Evolutionary conservation across 2,329 filamentous ascomycete species (phyloP).

Genomic region (Colletotrichum sojae): DNA sequence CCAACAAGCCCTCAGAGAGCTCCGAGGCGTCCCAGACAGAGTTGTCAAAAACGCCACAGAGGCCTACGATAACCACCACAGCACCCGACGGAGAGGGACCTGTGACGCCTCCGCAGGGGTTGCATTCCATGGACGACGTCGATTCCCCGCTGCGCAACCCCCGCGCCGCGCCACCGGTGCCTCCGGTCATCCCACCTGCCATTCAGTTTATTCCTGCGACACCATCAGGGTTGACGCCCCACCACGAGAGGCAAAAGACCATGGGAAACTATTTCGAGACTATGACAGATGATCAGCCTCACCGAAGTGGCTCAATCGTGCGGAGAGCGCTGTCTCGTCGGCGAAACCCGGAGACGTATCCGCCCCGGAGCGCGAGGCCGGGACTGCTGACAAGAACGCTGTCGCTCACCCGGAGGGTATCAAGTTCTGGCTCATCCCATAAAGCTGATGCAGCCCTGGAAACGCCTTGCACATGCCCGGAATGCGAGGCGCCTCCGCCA

Average conservation of each 20-base stretch:
- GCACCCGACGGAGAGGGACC: constrained; percentile 57
- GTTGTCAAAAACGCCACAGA: constrained; percentile 44
- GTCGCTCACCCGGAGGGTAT: constrained; percentile 63
- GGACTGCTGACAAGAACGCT: constrained; percentile 65
- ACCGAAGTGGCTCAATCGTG: constrained; percentile 65
- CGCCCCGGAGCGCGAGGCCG: constrained; percentile 54
- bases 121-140: constrained; percentile 65
- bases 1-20: constrained; percentile 63
- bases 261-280: constrained; percentile 69
- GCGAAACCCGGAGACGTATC: constrained; percentile 59
- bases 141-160: constrained; percentile 76
- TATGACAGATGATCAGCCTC: constrained; percentile 58
- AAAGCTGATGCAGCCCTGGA: constrained; percentile 48
- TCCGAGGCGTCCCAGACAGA: constrained; percentile 53
- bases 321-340: constrained; percentile 67
- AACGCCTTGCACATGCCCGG: constrained; percentile 58
- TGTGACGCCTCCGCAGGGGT: constrained; percentile 67
- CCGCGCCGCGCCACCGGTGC: constrained; percentile 65
- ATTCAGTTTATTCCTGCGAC: constrained; percentile 76
- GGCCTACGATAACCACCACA: constrained; percentile 56
- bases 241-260: constrained; percentile 64
- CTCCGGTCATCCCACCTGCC: constrained; percentile 62
- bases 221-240: constrained; percentile 71
- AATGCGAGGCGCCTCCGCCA: constrained; percentile 60
- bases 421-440: constrained; percentile 40